Conservation (phyloP, 768 basidiomycete species). For the Suillus bovinus region DNA sequence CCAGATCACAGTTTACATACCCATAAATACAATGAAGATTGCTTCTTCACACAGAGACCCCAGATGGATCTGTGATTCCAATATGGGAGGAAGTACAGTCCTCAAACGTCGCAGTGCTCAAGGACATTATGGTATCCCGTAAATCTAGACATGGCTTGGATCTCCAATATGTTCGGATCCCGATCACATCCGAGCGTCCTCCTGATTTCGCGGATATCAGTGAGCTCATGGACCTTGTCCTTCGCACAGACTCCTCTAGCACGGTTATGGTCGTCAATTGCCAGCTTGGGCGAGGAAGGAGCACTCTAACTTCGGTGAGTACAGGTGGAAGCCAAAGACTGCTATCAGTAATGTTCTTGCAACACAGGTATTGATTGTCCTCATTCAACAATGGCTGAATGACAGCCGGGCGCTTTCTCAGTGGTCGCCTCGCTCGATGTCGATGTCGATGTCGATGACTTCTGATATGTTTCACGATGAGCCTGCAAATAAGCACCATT, state of each 20-base stretch:
- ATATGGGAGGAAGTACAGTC: conserved; percentile 89
- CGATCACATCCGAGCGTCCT: conserved; percentile 88
- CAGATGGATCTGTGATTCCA: conserved; percentile 86
- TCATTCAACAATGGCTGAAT: conserved; percentile 84
- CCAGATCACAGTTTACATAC: conserved; percentile 6
- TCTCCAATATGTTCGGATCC: conserved; percentile 80
- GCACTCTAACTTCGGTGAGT: conserved; percentile 84
- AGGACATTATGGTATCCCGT: conserved; percentile 81
- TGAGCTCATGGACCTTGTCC: conserved; percentile 77
- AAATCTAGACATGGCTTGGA: conserved; percentile 48
- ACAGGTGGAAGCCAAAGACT: not conserved
- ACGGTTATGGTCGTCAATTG: conserved; percentile 93
- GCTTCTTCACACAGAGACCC: conserved; percentile 85
- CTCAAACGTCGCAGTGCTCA: conserved; percentile 74
- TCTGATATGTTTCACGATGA: conserved; percentile 27
- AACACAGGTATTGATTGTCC: conserved; percentile 69
- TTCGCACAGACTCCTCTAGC: conserved; percentile 62
- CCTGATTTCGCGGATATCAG: conserved; percentile 74
- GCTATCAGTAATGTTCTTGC: not conserved
- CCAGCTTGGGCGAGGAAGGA: conserved; percentile 90
- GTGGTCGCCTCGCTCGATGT: conserved; percentile 36
- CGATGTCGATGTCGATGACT: conserved; percentile 46
- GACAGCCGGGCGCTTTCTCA: conserved; percentile 31
- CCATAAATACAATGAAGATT: conserved; percentile 44
- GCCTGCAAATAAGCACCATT: conserved; percentile 47